These are phyloP conservation scores for Russula griseocarnosa DNA, from an alignment of 768 basidiomycete genomes.

Conservation along the genomic window DNA sequence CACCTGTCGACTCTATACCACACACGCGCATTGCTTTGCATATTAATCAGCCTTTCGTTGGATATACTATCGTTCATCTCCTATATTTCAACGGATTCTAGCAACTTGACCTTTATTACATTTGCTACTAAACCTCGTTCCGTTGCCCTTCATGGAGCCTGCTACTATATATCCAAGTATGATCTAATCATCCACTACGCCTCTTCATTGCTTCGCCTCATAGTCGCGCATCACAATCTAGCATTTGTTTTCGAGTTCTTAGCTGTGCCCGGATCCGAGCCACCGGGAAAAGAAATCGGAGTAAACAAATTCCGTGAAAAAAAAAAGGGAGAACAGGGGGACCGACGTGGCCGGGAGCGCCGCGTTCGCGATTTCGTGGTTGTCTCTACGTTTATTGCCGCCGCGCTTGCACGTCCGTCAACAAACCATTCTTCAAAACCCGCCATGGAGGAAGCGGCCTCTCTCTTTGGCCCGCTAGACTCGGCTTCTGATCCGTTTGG, in stretches of 20 bases:
- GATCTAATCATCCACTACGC: conserved; percentile 18
- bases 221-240: conserved; percentile 24
- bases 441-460: conserved; percentile 72
- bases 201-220: conserved; percentile 17
- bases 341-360: conserved; percentile 16
- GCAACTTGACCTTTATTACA: conserved; percentile 16
- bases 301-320: conserved; percentile 20
- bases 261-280: neutral
- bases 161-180: conserved; percentile 22
- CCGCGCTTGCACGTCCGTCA: conserved; percentile 33
- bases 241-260: conserved; percentile 16
- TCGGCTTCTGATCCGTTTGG: conserved; percentile 42
- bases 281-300: conserved; percentile 9
- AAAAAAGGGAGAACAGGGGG: neutral
- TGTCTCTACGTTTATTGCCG: conserved; percentile 4
- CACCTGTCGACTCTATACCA: conserved; percentile 23
- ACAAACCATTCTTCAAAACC: conserved; percentile 38
- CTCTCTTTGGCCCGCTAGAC: conserved; percentile 72
- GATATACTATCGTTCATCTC: conserved; percentile 18
- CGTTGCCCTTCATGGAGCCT: conserved; percentile 13
- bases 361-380: neutral
- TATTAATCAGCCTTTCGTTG: conserved; percentile 24
- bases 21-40: conserved; percentile 20
- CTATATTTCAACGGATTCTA: conserved; percentile 11
- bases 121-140: conserved; percentile 12